These are phyloP conservation scores for Trametes polyzona DNA, from an alignment of 1,284 basidiomycete genomes.

Conservation along the genomic window DNA sequence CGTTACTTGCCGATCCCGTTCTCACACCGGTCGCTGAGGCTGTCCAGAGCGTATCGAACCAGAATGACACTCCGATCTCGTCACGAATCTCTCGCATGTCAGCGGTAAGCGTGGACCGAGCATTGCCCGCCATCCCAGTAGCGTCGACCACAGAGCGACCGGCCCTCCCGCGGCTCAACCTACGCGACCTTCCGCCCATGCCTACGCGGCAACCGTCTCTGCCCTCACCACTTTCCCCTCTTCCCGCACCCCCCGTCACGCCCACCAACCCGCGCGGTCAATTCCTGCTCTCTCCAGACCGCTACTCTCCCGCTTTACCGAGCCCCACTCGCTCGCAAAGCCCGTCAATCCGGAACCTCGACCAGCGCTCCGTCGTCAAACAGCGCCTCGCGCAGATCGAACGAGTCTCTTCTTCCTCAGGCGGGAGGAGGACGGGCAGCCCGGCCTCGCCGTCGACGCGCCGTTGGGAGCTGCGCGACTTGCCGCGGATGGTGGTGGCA, in stretches of 20 bases:
- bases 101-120: constrained; percentile 25
- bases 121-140: constrained; percentile 38
- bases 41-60: no score
- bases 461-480: constrained; percentile 14
- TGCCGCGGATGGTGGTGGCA: constrained; percentile 16
- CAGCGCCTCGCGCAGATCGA: constrained; percentile 55
- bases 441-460: constrained; percentile 12
- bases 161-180: constrained; percentile 21
- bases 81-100: constrained; percentile 6
- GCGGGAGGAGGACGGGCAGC: constrained; percentile 20
- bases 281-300: constrained; percentile 16
- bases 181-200: constrained; percentile 25
- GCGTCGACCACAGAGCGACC: neutral
- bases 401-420: no score
- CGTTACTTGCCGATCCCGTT: neutral
- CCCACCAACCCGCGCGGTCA: constrained; percentile 15
- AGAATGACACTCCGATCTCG: neutral
- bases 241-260: constrained; percentile 24
- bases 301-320: no score
- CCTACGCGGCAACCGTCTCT: constrained; percentile 6
- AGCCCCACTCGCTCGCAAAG: constrained; percentile 40
- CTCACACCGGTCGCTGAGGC: neutral
- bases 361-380: constrained; percentile 52
- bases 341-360: constrained; percentile 57
- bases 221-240: constrained; percentile 20